Evolutionary conservation across 2,329 filamentous ascomycete species (phyloP).

Genomic region (Sporothrix brasiliensis): DNA sequence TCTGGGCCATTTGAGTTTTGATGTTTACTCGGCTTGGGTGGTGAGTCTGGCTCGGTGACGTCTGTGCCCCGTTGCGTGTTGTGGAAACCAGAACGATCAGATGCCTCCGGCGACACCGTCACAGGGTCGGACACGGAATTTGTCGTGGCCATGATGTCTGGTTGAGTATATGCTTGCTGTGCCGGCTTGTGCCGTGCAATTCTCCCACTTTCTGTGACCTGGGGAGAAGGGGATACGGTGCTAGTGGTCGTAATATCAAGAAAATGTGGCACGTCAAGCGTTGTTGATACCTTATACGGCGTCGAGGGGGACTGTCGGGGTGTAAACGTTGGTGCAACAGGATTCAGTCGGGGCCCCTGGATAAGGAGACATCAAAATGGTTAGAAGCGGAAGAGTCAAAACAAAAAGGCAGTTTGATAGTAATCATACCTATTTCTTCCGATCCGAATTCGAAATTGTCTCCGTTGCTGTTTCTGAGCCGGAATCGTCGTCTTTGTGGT

Average conservation of each 20-base stretch:
- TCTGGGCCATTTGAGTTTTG: background rate
- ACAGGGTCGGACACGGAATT: background rate
- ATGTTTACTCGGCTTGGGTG: background rate
- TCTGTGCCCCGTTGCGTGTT: conserved; percentile 32
- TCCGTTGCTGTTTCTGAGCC: conserved; percentile 30
- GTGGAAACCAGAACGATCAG: conserved; percentile 27
- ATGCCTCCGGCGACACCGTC: background rate
- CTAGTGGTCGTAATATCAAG: background rate
- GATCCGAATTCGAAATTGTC: conserved; percentile 44
- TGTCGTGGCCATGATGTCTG: conserved; percentile 17
- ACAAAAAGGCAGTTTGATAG: conserved; percentile 42
- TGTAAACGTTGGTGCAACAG: conserved; percentile 59
- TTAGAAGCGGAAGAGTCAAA: conserved; percentile 52
- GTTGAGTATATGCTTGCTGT: conserved; percentile 24
- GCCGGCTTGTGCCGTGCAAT: background rate
- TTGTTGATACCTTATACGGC: background rate
- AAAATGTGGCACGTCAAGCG: conserved; percentile 20
- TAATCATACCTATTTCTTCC: conserved; percentile 55
- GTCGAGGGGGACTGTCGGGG: conserved; percentile 46
- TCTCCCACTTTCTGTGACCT: background rate
- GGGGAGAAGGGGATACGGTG: background rate
- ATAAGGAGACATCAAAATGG: conserved; percentile 38
- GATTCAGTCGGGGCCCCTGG: conserved; percentile 59
- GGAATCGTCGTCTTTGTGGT: conserved; percentile 34
- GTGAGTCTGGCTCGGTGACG: conserved; percentile 28